Conservation (phyloP, 768 basidiomycete species). For the Cubamyces sp. region DNA sequence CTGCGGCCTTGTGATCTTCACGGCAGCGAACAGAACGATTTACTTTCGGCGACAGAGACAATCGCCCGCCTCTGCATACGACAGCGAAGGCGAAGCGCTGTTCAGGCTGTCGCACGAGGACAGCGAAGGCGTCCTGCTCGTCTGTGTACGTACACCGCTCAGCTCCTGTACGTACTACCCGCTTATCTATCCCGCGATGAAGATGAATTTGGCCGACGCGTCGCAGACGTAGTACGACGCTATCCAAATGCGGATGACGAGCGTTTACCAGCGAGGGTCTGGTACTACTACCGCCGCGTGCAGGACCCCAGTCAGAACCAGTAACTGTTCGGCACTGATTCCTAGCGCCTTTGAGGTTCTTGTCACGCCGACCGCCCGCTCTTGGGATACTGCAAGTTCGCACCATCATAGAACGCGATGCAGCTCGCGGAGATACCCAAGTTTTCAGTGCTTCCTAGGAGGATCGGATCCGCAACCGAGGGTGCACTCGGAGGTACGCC, state of each 20-base stretch:
- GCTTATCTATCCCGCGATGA: slow-evolving; percentile 1
- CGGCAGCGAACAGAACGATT: background rate
- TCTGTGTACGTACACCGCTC: slow-evolving; percentile 2
- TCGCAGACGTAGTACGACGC: background rate
- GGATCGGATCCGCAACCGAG: slow-evolving; percentile 8
- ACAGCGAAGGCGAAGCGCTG: background rate
- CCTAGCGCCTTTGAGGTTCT: background rate
- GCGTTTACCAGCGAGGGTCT: background rate
- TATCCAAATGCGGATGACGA: slow-evolving; percentile 4
- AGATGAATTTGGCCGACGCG: background rate
- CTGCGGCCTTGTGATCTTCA: background rate
- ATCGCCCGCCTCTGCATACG: background rate
- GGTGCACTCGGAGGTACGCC: slow-evolving; percentile 10
- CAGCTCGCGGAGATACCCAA: slow-evolving; percentile 9
- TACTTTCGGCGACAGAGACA: background rate
- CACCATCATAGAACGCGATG: slow-evolving; percentile 6
- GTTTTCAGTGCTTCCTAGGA: background rate
- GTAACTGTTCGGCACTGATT: background rate
- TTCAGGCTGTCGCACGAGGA: background rate
- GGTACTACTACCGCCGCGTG: background rate
- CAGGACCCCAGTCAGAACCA: slow-evolving; percentile 10
- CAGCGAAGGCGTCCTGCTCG: background rate
- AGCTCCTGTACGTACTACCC: background rate
- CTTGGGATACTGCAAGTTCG: background rate
- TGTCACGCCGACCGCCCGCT: slow-evolving; percentile 8